These are phyloP conservation scores for Didymella arachidicola DNA, from an alignment of 2,329 filamentous ascomycete species.

Conservation along the genomic window DNA sequence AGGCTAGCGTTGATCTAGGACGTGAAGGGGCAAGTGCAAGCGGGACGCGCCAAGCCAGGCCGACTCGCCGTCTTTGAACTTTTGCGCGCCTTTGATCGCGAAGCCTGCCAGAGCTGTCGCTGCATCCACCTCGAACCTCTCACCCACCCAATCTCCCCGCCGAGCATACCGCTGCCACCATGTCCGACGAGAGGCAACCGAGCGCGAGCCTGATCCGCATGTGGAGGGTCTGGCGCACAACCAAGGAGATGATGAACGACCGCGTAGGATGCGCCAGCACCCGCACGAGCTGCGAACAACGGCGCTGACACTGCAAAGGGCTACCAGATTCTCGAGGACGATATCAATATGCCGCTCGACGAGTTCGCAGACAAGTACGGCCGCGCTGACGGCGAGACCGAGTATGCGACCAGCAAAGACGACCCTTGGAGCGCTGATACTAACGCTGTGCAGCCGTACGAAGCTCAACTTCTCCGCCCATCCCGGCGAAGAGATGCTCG, in stretches of 20 bases:
- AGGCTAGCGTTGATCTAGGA: conserved; percentile 16
- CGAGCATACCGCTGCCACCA: conserved; percentile 24
- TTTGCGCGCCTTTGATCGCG: conserved; percentile 41
- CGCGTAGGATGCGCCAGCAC: conserved; percentile 67
- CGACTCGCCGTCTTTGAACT: conserved; percentile 28
- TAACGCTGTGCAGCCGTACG: conserved; percentile 67
- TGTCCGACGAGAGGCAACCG: conserved; percentile 39
- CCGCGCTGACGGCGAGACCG: conserved; percentile 74
- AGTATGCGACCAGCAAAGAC: conserved; percentile 63
- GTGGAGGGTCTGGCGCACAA: conserved; percentile 93
- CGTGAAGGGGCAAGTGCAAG: conserved; percentile 22
- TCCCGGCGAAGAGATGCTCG: conserved; percentile 83
- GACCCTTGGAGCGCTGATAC: conserved; percentile 8
- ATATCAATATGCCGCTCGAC: conserved; percentile 85
- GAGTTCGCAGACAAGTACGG: conserved; percentile 78
- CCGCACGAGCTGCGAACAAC: conserved; percentile 17
- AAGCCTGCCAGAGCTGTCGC: conserved; percentile 14
- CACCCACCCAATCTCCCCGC: conserved; percentile 19
- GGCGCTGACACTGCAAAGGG: conserved; percentile 65
- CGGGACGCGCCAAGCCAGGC: not conserved
- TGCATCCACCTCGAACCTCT: conserved; percentile 13
- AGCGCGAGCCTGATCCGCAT: conserved; percentile 63
- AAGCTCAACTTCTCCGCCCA: conserved; percentile 88
- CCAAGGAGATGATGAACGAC: conserved; percentile 93
- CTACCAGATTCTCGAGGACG: conserved; percentile 89